Base-by-base conservation (phyloP, 805 yeast genomes). In the Metschnikowia borealis region DNA sequence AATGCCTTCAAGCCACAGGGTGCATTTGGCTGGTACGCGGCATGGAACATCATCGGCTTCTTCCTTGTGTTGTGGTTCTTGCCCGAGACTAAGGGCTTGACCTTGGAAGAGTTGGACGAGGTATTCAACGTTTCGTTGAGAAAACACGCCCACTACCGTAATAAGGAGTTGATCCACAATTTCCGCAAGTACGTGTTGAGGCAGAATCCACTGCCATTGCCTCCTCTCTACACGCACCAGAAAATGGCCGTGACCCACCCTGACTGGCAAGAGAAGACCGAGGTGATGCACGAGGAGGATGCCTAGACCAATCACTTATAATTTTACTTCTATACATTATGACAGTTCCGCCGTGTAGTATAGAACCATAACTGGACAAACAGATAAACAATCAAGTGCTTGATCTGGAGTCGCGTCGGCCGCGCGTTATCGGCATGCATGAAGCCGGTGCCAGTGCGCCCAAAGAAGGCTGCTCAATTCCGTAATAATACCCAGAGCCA, bases 11-110 rank as follows among this genome's bases (percentile, higher is more conserved):
- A 80, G 49, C 79, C 89, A 2, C 88, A 84, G 56, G 96, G 96
- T 66, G 95, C 95, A 3, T 89, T 87, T 64, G 90, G 94, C 13
- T 89, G 83, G 78, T 89, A 87, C 62, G 96, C 94, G 1, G 96
- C 85, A 13, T 85, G 92, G 91, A 88, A 88, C 65, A 58, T 82
- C 51, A 70, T 82, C 48, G 88, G 87, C 0, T 83, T 83, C 72
- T 81, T 83, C 69, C 58, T 87, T 60, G 87, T 86, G 5, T 76
- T 87, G 48, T 83, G 86, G 77, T 73, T 85, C 64, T 70, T 85
- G 52, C 87, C 90, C 3, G 91, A 85, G 62, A 85, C 91, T 2
- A 81, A 81, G 68, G 82, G 81, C 33, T 77, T 83, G 54, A 83
- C 92, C 0, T 77, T 86, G 60, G 94, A 87, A 67, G 89, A 86